Evolutionary conservation across 139 green algal species (phyloP).

Genomic region (Micractinium sp.): DNA sequence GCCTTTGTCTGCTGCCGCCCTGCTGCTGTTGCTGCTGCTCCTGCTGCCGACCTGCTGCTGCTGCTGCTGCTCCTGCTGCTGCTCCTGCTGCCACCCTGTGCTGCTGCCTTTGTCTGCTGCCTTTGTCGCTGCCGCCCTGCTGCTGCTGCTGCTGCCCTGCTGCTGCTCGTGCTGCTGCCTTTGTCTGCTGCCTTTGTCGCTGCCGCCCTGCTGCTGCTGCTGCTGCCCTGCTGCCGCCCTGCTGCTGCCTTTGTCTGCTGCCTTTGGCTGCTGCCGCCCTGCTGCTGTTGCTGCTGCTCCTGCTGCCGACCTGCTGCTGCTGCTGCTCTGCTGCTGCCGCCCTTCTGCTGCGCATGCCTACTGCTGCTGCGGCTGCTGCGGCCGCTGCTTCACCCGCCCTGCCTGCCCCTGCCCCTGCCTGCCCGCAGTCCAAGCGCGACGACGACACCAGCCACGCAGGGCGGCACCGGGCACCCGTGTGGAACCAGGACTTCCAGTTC

Average conservation of each 20-base stretch:
- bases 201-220: not conserved
- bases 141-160: not conserved
- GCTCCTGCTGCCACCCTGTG: not conserved
- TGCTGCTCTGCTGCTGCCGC: not conserved
- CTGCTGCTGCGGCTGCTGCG: not conserved
- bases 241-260: too few species aligned
- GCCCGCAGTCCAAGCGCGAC: slow-evolving; percentile 60
- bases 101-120: too few species aligned
- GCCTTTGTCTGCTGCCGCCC: not conserved
- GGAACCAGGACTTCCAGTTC: slow-evolving; percentile 89
- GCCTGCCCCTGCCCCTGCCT: not conserved
- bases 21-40: not conserved
- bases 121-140: not conserved
- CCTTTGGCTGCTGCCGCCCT: not conserved
- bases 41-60: not conserved
- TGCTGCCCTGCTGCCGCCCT: not conserved
- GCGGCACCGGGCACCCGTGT: slow-evolving; percentile 80
- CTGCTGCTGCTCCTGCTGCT: not conserved
- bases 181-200: too few species aligned
- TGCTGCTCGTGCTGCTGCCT: too few species aligned
- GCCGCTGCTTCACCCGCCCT: not conserved
- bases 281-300: not conserved
- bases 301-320: not conserved
- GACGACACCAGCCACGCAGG: slow-evolving; percentile 78
- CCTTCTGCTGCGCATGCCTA: too few species aligned